Base-by-base conservation (phyloP, 768 basidiomycete species). In the Pleurotus djamor region DNA sequence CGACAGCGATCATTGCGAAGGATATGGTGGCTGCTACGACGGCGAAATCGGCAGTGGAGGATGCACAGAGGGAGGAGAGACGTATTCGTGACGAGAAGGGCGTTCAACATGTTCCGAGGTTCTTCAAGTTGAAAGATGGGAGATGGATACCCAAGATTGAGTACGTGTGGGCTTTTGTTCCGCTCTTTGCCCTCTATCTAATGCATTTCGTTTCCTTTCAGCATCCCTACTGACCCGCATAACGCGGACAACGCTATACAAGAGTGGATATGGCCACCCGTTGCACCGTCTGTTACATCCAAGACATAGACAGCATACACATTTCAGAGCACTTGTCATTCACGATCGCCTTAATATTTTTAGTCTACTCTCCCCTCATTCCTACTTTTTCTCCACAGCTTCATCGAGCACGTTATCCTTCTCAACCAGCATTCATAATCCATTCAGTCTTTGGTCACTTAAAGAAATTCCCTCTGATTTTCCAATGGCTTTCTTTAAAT, bases 11-110 rank as follows among this genome's bases (percentile, higher is more conserved):
- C 72, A 70, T 80, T 34, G 79, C 78, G 35, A 92, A 89, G 68
- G 94, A 99, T 71, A 96, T 98, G 94, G 93, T 96, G 65, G 88
- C 85, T 9, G 97, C 97, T 21, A 97, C 95, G 4, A 83, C 83
- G 32, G 92, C 94, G 50, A 99, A 99, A 79, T 84, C 85, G 2
- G 80, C 81, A 10, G 92, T 99, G 0, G 97, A 99, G 75, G 94
- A 96, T 63, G 86, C 86, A 28, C 96, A 98, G 74, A 81, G 97
- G 50, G 94, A 97, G 65, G 72, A 82, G 58, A 85, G 92, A 41
- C 84, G 81, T 67, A 75, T 76, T 69, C 79, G 90, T 61, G 95
- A 96, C 60, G 91, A 90, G 66, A 82, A 71, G 16, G 92, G 91
- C 4, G 78, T 83, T 63, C 75, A 74, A 52, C 87, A 91, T 65